Percentiles rank a stretch among this genome's conserved stretches.
These are phyloP conservation scores for Alternaria atra DNA, from an alignment of 2,329 filamentous ascomycete genomes.

Conservation along the genomic window DNA sequence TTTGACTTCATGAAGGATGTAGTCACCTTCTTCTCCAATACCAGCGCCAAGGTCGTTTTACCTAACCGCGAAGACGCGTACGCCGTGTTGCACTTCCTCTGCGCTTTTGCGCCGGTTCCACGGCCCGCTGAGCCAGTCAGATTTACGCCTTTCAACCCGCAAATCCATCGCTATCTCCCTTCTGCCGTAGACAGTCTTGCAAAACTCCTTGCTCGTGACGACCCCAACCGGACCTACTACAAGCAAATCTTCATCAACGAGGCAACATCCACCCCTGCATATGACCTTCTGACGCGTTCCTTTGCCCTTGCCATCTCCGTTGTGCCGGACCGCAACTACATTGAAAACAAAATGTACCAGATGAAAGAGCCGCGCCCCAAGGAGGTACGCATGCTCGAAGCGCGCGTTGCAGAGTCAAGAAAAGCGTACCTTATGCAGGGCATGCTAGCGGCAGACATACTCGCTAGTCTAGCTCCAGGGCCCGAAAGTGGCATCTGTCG, in stretches of 20 bases:
- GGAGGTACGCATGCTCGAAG: conserved; percentile 50
- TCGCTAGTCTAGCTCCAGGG: conserved; percentile 76
- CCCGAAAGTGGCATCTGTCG: conserved; percentile 77
- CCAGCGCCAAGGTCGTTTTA: conserved; percentile 80
- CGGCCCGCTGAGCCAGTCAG: conserved; percentile 70
- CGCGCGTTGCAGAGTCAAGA: conserved; percentile 78
- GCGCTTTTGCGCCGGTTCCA: conserved; percentile 87
- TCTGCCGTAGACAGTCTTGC: conserved; percentile 89
- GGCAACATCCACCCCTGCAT: conserved; percentile 68
- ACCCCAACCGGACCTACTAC: conserved; percentile 88
- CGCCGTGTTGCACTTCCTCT: conserved; percentile 84
- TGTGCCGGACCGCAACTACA: conserved; percentile 73
- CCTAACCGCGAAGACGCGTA: conserved; percentile 87
- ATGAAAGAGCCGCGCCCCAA: conserved; percentile 56
- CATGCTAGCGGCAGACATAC: conserved; percentile 86
- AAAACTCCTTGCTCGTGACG: conserved; percentile 90
- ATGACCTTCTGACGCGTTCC: conserved; percentile 83
- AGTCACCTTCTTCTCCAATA: conserved; percentile 87
- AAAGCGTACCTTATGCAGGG: conserved; percentile 94
- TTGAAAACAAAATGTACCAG: conserved; percentile 55
- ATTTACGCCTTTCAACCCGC: conserved; percentile 83
- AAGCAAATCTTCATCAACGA: conserved; percentile 82
- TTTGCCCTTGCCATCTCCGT: conserved; percentile 89
- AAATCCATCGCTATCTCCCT: conserved; percentile 85
- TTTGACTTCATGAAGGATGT: conserved; percentile 98